A percentile compares a stretch with the other conserved stretches of the same genome.
Evolutionary conservation across 192 early-diverging fungal genomes (phyloP).

Genomic region (Phlyctochytrium planicorne): DNA sequence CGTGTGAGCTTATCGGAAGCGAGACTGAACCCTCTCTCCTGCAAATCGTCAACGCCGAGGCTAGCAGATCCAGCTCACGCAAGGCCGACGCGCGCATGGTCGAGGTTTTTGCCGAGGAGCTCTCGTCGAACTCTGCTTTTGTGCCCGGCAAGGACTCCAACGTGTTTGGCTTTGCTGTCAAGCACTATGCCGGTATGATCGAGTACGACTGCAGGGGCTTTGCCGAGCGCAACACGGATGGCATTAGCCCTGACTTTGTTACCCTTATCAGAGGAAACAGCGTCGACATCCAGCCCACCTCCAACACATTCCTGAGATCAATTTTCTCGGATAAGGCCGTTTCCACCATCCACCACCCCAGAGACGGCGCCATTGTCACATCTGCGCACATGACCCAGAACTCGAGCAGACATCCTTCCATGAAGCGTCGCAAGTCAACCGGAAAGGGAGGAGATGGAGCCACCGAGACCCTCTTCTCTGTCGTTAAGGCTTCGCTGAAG

Average conservation of each 20-base stretch:
- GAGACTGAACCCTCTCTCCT: conserved; percentile 9
- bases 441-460: conserved; percentile 22
- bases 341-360: conserved; percentile 71
- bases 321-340: conserved; percentile 75
- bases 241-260: conserved; percentile 77
- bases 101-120: conserved; percentile 21
- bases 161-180: conserved; percentile 64
- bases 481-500: conserved; percentile 52
- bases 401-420: conserved; percentile 69
- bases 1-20: conserved; percentile 54
- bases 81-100: conserved; percentile 27
- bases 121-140: conserved; percentile 19
- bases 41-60: conserved; percentile 22
- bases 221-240: conserved; percentile 72
- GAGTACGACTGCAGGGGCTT: conserved; percentile 81
- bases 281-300: conserved; percentile 45
- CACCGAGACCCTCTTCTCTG: conserved; percentile 48
- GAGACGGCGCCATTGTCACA: conserved; percentile 69
- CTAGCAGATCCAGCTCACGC: not conserved
- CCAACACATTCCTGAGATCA: conserved; percentile 70
- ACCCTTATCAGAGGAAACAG: conserved; percentile 67
- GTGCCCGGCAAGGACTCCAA: conserved; percentile 8
- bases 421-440: conserved; percentile 43
- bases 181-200: conserved; percentile 71
- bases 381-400: conserved; percentile 73